Percentiles rank a stretch among this genome's conserved stretches.
phyloP scores from a whole-genome alignment of 139 green algal genomes.

The Limnomonas spitsbergensis region DNA sequence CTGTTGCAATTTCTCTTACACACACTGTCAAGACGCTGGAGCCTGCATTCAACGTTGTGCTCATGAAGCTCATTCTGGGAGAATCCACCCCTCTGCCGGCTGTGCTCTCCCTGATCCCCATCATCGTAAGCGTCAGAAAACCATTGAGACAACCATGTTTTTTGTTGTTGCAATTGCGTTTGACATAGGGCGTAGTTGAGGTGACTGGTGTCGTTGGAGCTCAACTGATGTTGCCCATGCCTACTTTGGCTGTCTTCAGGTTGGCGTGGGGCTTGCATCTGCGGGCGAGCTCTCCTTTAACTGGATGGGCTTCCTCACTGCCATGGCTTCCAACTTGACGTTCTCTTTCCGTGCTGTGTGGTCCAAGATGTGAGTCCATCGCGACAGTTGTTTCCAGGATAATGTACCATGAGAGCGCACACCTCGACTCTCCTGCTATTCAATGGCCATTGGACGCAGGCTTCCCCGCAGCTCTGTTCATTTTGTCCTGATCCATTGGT shows the following conservation, averaged over 20 bases:
- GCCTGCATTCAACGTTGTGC: constrained; percentile 92
- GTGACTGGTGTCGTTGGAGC: too few relatives aligned
- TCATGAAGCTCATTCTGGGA: constrained; percentile 79
- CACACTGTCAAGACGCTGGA: constrained; percentile 98
- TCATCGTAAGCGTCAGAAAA: constrained; percentile 83
- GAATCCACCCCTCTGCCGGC: constrained; percentile 82
- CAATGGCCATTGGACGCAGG: too few relatives aligned
- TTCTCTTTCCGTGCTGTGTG: constrained; percentile 91
- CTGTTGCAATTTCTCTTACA: constrained; percentile 96
- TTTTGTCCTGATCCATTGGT: too few relatives aligned
- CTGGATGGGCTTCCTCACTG: constrained; percentile 90
- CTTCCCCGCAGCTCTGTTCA: too few relatives aligned
- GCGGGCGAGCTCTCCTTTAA: constrained; percentile 94
- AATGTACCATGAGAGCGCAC: too few relatives aligned
- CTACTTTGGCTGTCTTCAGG: too few relatives aligned
- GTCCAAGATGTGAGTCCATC: constrained; percentile 75
- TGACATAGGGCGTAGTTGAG: too few relatives aligned
- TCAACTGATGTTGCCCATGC: too few relatives aligned
- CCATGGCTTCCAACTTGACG: constrained; percentile 92
- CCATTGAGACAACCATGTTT: too few relatives aligned
- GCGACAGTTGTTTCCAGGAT: background rate
- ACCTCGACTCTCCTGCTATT: too few relatives aligned
- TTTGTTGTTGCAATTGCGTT: too few relatives aligned
- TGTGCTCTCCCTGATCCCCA: constrained; percentile 82
- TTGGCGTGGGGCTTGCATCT: constrained; percentile 80